These are phyloP conservation scores for Takashimella tepidaria DNA, from an alignment of 1,284 basidiomycete species.

Conservation along the genomic window DNA sequence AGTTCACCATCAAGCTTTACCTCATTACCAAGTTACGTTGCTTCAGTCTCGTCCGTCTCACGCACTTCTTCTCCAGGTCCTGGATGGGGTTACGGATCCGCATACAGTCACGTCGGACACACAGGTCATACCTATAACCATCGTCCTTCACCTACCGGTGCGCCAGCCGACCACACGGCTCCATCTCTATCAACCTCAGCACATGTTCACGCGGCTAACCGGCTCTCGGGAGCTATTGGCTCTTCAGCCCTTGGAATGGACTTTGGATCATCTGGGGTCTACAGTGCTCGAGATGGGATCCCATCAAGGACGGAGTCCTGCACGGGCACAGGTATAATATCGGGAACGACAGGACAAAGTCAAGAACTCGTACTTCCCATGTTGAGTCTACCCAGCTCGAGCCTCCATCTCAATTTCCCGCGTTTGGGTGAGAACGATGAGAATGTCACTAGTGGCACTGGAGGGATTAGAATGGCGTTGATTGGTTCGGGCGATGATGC, in stretches of 20 bases:
- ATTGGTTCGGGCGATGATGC: conserved; percentile 21
- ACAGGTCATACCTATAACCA: neutral
- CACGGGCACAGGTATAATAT: neutral
- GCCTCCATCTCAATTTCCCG: conserved; percentile 33
- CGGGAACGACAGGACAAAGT: neutral
- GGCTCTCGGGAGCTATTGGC: too few relatives aligned
- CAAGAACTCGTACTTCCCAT: conserved; percentile 36
- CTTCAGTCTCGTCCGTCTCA: conserved; percentile 25
- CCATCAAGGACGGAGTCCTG: too few relatives aligned
- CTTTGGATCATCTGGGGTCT: neutral
- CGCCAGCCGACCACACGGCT: neutral
- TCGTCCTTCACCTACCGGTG: neutral
- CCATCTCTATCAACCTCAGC: neutral
- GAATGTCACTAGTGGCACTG: conserved; percentile 3
- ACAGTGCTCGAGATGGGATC: too few relatives aligned
- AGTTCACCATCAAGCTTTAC: conserved; percentile 30
- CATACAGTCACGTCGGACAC: neutral
- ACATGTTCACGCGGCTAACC: neutral
- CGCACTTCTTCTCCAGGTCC: conserved; percentile 19
- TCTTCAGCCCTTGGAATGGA: neutral
- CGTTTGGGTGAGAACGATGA: conserved; percentile 15
- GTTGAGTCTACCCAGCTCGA: conserved; percentile 30
- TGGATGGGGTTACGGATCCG: neutral
- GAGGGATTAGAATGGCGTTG: conserved; percentile 20
- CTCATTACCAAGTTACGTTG: conserved; percentile 21